These are phyloP conservation scores for Dunaliella primolecta DNA, from an alignment of 139 green algal genomes.

Conservation along the genomic window DNA sequence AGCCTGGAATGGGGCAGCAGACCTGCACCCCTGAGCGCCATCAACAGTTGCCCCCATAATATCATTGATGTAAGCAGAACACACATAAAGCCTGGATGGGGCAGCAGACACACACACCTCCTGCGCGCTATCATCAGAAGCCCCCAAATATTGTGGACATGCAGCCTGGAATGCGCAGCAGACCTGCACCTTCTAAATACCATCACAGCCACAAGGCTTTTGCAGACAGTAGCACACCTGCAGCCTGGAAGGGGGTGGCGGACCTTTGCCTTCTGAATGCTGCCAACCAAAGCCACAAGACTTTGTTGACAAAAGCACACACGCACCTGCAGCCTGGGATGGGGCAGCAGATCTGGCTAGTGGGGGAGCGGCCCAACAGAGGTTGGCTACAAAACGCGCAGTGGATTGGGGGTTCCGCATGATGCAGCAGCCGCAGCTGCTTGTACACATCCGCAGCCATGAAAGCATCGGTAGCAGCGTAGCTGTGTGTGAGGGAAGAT, in stretches of 20 bases:
- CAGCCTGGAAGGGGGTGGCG: neutral
- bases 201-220: neutral
- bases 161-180: neutral
- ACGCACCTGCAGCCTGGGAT: neutral
- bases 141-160: too few species aligned
- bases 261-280: too few species aligned
- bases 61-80: too few species aligned
- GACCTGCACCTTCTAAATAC: neutral
- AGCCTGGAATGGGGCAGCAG: neutral
- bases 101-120: too few species aligned
- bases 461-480: neutral
- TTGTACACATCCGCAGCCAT: neutral
- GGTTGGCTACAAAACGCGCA: neutral
- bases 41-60: too few species aligned
- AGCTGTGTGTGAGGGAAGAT: neutral
- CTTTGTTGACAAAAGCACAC: neutral
- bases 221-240: neutral
- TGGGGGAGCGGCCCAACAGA: neutral
- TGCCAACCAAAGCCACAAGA: neutral
- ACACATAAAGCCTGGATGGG: too few species aligned
- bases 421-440: conserved; percentile 4
- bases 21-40: too few species aligned
- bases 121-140: too few species aligned
- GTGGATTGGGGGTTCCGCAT: neutral
- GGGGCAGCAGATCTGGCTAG: neutral